Base-by-base conservation (phyloP, 306 rosid genomes). In the Albizia julibrissin region DNA sequence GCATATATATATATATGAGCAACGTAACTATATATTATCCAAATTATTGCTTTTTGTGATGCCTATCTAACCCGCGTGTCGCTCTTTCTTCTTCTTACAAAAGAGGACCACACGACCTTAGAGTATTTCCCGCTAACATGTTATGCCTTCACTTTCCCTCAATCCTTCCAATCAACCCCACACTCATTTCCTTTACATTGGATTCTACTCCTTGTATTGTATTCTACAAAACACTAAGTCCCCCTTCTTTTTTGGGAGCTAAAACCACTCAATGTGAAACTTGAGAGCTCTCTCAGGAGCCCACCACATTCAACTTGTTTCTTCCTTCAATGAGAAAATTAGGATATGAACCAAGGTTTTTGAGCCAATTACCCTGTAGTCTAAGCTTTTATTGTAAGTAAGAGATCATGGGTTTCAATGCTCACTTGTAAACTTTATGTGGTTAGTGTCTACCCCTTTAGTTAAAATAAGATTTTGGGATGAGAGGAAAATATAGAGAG, bases 21-120 rank as follows among this genome's bases (percentile, higher is more conserved):
- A 2, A 64, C 1, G 69, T 42, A 21, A 37, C 40, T 37, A 81
- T 61, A 75, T 84, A 83, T 77, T 37, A 22, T 79, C 67, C 67
- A 66, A 85, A 77, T 90, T 80, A 88, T 77, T 65, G 79, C 69
- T 62, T 62, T 43, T 77, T 61, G 81, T 87, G 91, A 80, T 69
- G n/a, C 61, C 19, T 74, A 54, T 19, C 6, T 0, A n/a, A 49
- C 82, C 88, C 34, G 33, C 88, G 90, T 88, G 88, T 76, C 80
- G 10, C 66, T 11, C 70, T 69, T 76, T 61, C 33, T 7, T 76
- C 44, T 62, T 19, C 8, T 69, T 19, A 26, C 8, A 14, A 6
- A 27, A 26, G 6, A 81, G 87, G 89, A 88, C 90, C 91, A 90
- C 87, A 50, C 3, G 0, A n/a, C 4, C 71, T 61, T 16, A 34